Evolutionary conservation across 768 basidiomycete genomes (phyloP).

Genomic region (Crepidotus variabilis): DNA sequence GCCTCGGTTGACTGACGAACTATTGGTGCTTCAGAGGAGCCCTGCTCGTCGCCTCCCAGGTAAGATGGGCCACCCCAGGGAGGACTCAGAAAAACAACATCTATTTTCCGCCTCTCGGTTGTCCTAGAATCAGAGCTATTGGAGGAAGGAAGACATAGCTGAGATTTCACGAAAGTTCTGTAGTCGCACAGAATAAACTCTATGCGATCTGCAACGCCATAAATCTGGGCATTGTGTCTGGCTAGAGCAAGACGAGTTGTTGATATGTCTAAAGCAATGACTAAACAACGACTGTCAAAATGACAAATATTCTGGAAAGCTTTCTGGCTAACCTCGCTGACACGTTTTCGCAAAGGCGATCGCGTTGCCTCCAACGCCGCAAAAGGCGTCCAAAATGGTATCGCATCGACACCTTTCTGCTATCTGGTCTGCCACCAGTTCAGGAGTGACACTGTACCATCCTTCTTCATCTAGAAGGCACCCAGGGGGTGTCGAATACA

Average conservation of each 20-base stretch:
- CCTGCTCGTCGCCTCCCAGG: conserved; percentile 34
- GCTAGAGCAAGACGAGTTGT: conserved; percentile 85
- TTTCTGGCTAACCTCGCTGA: conserved; percentile 67
- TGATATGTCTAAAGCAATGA: conserved; percentile 91
- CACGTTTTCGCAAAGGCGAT: conserved; percentile 97
- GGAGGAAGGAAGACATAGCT: conserved; percentile 26
- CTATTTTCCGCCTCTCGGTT: conserved; percentile 50
- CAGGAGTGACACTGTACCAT: conserved; percentile 98
- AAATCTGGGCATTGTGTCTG: conserved; percentile 88
- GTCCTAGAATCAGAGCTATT: conserved; percentile 5
- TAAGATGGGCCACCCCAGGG: conserved; percentile 94
- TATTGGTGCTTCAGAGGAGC: conserved; percentile 1
- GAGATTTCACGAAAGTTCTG: conserved; percentile 67
- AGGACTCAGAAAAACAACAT: conserved; percentile 90
- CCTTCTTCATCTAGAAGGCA: conserved; percentile 92
- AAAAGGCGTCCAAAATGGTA: conserved; percentile 90
- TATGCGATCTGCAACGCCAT: conserved; percentile 92
- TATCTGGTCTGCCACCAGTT: conserved; percentile 87
- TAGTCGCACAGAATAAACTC: conserved; percentile 92
- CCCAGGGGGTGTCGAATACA: conserved; percentile 64
- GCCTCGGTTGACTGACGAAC: conserved; percentile 10
- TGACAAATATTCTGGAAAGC: neutral
- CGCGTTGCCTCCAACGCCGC: conserved; percentile 96
- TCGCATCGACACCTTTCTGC: conserved; percentile 88
- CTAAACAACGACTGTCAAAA: conserved; percentile 35